Conservation (phyloP, 805 yeast genomes). For the Blastobotrys terrestris region DNA sequence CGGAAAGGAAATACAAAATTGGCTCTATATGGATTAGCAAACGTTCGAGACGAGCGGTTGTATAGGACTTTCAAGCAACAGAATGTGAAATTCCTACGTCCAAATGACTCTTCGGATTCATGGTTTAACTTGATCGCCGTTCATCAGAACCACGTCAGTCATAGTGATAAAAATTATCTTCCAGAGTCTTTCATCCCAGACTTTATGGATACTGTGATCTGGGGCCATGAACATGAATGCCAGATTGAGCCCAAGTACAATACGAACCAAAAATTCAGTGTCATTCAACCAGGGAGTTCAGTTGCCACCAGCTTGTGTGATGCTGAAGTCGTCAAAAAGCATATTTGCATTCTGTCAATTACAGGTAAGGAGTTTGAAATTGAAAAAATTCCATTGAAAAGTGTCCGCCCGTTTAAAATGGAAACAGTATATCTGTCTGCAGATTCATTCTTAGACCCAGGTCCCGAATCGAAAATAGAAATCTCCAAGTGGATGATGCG, state of each 20-base stretch:
- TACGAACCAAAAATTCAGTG: constrained; percentile 58
- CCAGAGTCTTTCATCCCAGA: constrained; percentile 82
- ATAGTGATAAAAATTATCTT: constrained; percentile 71
- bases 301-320: constrained; percentile 86
- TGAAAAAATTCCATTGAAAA: constrained; percentile 56
- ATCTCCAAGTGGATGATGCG: constrained; percentile 53
- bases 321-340: constrained; percentile 73
- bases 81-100: constrained; percentile 70
- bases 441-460: constrained; percentile 41
- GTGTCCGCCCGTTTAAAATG: constrained; percentile 81
- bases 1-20: constrained; percentile 77
- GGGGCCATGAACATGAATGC: constrained; percentile 99
- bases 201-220: constrained; percentile 74
- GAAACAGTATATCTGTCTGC: constrained; percentile 50
- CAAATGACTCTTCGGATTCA: constrained; percentile 47
- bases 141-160: constrained; percentile 83
- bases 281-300: constrained; percentile 89
- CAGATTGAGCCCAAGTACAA: constrained; percentile 55
- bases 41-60: constrained; percentile 82
- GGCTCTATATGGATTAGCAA: constrained; percentile 84
- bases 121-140: constrained; percentile 86
- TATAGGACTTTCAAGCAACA: constrained; percentile 77
- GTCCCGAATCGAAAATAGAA: constrained; percentile 51
- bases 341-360: constrained; percentile 64
- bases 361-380: constrained; percentile 50